Conservation (phyloP, 345 rosid genomes). For the Pugionium cornutum region DNA sequence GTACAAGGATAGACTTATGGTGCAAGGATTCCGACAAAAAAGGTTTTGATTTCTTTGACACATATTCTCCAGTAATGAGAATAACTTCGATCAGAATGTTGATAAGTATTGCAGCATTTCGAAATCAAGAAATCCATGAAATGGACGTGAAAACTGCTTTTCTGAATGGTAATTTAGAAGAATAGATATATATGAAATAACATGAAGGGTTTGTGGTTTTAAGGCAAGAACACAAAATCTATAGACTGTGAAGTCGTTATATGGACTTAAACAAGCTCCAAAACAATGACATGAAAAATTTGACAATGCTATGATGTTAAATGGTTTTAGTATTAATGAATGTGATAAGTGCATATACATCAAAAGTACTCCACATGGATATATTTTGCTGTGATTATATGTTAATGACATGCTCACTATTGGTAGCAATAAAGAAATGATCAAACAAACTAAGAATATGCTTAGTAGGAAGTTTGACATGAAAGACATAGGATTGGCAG, state of each 20-base stretch:
- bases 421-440: background rate
- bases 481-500: background rate
- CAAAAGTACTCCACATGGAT: background rate
- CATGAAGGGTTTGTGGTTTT: too few relatives aligned
- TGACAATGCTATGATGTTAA: background rate
- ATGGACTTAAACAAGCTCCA: background rate
- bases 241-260: background rate
- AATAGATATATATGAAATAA: too few relatives aligned
- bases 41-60: background rate
- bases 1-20: background rate
- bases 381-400: background rate
- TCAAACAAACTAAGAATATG: background rate
- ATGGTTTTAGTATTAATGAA: background rate
- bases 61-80: background rate
- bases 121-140: background rate
- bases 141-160: background rate
- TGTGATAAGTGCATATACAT: too few relatives aligned
- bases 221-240: too few relatives aligned
- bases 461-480: background rate
- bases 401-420: background rate
- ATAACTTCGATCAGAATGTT: background rate
- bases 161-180: background rate
- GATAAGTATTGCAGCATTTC: background rate
- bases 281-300: background rate
- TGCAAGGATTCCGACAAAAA: background rate